A percentile compares a stretch with the other conserved stretches of the same genome.
These are phyloP conservation scores for Solanum virginianum DNA, from an alignment of 257 asterid genomes.

Conservation along the genomic window DNA sequence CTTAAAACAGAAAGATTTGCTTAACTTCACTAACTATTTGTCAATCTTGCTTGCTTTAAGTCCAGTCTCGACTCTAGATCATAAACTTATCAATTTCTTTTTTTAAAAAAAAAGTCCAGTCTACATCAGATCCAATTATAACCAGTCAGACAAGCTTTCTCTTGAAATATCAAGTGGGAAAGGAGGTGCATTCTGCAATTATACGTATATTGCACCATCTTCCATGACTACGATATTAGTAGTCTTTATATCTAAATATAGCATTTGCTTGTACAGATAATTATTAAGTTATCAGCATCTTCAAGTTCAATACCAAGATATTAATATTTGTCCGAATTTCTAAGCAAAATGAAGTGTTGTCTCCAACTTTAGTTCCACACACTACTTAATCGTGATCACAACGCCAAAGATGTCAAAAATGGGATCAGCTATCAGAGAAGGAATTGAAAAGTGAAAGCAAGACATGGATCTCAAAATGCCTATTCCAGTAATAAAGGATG, in stretches of 20 bases:
- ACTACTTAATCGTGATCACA: neutral
- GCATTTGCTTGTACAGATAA: neutral
- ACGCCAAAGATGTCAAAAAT: neutral
- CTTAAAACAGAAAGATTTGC: neutral
- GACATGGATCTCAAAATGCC: neutral
- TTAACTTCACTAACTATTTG: neutral
- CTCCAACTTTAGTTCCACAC: neutral
- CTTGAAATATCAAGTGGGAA: neutral
- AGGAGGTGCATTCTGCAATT: neutral
- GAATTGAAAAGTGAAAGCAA: neutral
- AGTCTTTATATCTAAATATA: neutral
- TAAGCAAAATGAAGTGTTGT: neutral
- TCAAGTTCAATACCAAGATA: neutral
- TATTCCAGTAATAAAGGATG: neutral
- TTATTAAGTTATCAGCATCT: neutral
- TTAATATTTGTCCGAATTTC: neutral
- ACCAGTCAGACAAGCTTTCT: neutral
- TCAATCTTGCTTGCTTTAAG: neutral
- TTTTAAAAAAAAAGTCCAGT: neutral
- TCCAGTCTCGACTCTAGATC: neutral
- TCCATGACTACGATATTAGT: neutral
- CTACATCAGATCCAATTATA: neutral
- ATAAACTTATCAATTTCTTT: neutral
- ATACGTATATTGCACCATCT: neutral
- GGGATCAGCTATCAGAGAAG: neutral